Base-by-base conservation (phyloP, 1,139 yeast genomes). In the Candida sanyaensis region DNA sequence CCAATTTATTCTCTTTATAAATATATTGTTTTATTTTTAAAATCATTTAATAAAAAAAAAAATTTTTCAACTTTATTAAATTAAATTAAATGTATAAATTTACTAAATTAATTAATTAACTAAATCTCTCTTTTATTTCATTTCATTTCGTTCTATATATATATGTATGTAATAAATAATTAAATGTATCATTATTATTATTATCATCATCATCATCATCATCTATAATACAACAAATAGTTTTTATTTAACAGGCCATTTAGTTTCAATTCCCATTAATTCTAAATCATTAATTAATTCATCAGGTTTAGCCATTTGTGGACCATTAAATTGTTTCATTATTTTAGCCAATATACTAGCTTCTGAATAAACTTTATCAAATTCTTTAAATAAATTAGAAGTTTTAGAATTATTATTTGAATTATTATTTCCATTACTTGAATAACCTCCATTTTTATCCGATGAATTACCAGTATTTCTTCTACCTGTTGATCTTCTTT, bases 311-410 rank as follows among this genome's bases (percentile, higher is more conserved):
- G 69, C 74, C 24, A 69, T 57, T 44, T 66, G 71, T 3, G 80
- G 80, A 2, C 79, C 79, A 24, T 54, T 55, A 49, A 73, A 75
- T 49, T 73, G 77, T 57, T 75, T 75, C 72, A 71, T 69, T 43
- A 75, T 75, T 56, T 68, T 71, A 4, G 79, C 78, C 47, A 75
- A 62, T 28, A 75, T 59, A 24, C 65, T 65, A 0, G 78, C 66
- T 52, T 75, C 80, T 1, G 74, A 63, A 50, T 63, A 63, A 50
- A 63, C 55, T 7, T 29, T 32, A 31, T 40, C 47, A 30, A 48
- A 48, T 33, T 50, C 61, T 8, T 52, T 55, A 21, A 43, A 46
- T 5, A 48, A 48, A 21, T 43, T 48, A 28, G 28, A 31, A 13
- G 38, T 50, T 27, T 46, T 46, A 32, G 48, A 36, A 30, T 48